Evolutionary conservation across 441 rosid species (phyloP).

Genomic region (Manihot esculenta): DNA sequence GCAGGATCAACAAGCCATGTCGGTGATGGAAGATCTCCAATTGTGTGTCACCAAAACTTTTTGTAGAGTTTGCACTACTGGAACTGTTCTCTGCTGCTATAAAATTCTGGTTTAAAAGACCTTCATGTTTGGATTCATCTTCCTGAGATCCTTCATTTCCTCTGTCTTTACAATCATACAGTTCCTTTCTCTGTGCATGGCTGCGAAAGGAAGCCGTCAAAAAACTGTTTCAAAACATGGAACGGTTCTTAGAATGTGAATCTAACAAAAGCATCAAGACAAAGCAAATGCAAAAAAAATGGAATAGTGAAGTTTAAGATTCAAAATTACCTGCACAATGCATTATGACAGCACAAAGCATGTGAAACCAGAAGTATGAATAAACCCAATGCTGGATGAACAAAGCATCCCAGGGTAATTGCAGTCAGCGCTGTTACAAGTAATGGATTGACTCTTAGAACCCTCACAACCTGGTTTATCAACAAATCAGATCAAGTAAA

Average conservation of each 20-base stretch:
- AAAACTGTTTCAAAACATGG: slow-evolving; percentile 54
- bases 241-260: slow-evolving; percentile 33
- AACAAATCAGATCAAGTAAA: slow-evolving; percentile 21
- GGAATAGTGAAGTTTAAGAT: neutral
- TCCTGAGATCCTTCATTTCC: slow-evolving; percentile 39
- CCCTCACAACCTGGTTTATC: slow-evolving; percentile 66
- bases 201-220: slow-evolving; percentile 68
- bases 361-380: slow-evolving; percentile 60
- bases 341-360: slow-evolving; percentile 70
- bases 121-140: slow-evolving; percentile 36
- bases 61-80: slow-evolving; percentile 41
- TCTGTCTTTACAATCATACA: slow-evolving; percentile 38
- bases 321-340: slow-evolving; percentile 69
- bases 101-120: slow-evolving; percentile 31
- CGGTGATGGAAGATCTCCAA: slow-evolving; percentile 75
- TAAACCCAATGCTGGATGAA: slow-evolving; percentile 94
- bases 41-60: slow-evolving; percentile 74
- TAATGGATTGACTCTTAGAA: slow-evolving; percentile 59
- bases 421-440: slow-evolving; percentile 55
- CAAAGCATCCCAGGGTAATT: slow-evolving; percentile 60
- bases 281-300: slow-evolving; percentile 7
- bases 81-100: slow-evolving; percentile 42
- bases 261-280: slow-evolving; percentile 13
- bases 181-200: slow-evolving; percentile 51
- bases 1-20: slow-evolving; percentile 80